phyloP scores from a whole-genome alignment of 768 basidiomycete species.

The Pulveroboletus frians region DNA sequence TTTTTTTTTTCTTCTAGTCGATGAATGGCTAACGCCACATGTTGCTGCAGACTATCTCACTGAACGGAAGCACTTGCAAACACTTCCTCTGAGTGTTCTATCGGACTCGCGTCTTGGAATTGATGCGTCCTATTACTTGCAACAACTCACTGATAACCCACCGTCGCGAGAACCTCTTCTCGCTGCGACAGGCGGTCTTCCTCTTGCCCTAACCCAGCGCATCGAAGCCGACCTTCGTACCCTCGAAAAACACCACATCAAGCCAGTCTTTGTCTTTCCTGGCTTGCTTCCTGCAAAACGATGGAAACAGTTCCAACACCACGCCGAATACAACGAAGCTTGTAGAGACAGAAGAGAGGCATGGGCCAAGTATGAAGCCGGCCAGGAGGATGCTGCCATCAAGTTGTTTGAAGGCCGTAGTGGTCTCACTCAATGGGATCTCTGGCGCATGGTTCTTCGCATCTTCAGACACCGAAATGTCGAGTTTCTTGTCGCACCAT shows the following conservation, averaged over 20 bases:
- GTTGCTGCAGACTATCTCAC: constrained; percentile 62
- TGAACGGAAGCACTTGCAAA: constrained; percentile 86
- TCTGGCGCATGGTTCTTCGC: constrained; percentile 90
- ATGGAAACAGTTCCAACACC: constrained; percentile 51
- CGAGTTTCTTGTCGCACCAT: constrained; percentile 95
- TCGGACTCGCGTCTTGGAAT: constrained; percentile 94
- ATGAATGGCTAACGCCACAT: not conserved
- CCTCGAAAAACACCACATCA: constrained; percentile 89
- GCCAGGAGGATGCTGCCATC: constrained; percentile 85
- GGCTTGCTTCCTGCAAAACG: constrained; percentile 78
- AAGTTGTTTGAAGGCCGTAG: constrained; percentile 75
- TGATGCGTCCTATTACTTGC: constrained; percentile 89
- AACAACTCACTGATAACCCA: constrained; percentile 68
- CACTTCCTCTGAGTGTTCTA: constrained; percentile 72
- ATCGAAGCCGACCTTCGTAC: constrained; percentile 89
- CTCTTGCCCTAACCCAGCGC: constrained; percentile 78
- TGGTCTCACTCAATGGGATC: constrained; percentile 76
- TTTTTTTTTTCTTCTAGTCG: not conserved
- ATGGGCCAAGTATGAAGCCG: constrained; percentile 91
- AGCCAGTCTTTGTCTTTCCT: constrained; percentile 97
- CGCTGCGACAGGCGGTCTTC: constrained; percentile 92
- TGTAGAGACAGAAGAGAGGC: constrained; percentile 77
- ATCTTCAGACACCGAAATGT: constrained; percentile 93
- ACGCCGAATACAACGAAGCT: constrained; percentile 55
- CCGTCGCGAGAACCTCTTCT: constrained; percentile 85